Base-by-base conservation (phyloP, 192 early-diverging fungal genomes). In the Coemansia sp. region DNA sequence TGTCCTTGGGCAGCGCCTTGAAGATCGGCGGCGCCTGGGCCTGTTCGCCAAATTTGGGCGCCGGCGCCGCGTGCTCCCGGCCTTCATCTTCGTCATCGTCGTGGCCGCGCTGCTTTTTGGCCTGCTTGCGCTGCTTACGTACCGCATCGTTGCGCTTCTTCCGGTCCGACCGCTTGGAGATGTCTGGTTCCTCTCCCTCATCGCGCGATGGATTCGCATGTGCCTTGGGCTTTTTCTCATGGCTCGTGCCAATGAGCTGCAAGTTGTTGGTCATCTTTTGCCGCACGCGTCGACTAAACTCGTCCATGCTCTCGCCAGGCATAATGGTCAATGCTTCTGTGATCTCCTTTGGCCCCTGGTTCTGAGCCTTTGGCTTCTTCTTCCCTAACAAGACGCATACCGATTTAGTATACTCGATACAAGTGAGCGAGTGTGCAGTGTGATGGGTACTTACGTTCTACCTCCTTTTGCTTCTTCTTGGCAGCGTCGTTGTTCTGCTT, bases 1-100 rank as follows among this genome's bases (percentile, higher is more conserved):
- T 68, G 53, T 71, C 75, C 48, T 78, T 83, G 17, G 81, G 81
- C 39, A 83, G 29, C 2, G 81, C 59, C 56, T 59, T 74, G 59
- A 83, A 83, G 5, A 83, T 48, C 40, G 81, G 81, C 45, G 81
- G 81, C 1, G 81, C 81, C 29, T 78, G 50, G 4, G 75, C 81
- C 54, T 78, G 75, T 64, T 83, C 81, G 21, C 76, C 76, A 67
- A 83, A 83, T 54, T 45, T 70, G 14, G 81, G 81, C 11, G 31
- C 66, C 24, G 56, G 3, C 35, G 31, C 39, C 17, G 36, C 45
- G 40, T 2, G 34, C 27, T 17, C 62, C 63, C n/a, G 24, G 6
- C 17, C 16, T 17, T 66, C 63, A 1, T 64, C 41, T 1, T 74
- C 72, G 8, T 64, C 74, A 4, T 57, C 54, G 2, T 42, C 59